phyloP scores from a whole-genome alignment of 768 basidiomycete species.

The Crucibulum laeve region DNA sequence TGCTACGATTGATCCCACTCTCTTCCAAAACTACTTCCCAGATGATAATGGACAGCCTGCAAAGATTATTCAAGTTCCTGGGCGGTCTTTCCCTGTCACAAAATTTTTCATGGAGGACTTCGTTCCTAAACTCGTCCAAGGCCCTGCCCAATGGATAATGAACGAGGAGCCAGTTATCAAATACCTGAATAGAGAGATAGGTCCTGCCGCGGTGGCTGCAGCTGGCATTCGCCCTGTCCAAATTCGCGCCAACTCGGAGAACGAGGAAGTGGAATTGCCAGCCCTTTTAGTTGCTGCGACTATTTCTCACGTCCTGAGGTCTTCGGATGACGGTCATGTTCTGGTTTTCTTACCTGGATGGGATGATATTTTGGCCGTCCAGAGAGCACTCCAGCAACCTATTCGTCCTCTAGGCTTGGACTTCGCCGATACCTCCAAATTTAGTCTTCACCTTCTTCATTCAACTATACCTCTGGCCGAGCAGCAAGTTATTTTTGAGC shows the following conservation, averaged over 20 bases:
- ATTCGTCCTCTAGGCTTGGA: conserved; percentile 48
- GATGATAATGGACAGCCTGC: conserved; percentile 58
- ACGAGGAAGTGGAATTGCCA: conserved; percentile 72
- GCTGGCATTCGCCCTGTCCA: conserved; percentile 17
- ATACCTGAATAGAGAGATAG: conserved; percentile 71
- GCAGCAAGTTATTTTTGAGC: conserved; percentile 86
- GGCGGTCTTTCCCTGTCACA: conserved; percentile 85
- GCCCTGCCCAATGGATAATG: conserved; percentile 58
- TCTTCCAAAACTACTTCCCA: conserved; percentile 87
- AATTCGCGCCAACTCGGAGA: conserved; percentile 11
- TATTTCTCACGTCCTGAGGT: conserved; percentile 70
- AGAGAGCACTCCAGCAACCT: conserved; percentile 53
- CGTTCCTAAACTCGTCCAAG: conserved; percentile 43
- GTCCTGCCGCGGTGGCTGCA: conserved; percentile 18
- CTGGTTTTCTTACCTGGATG: conserved; percentile 91
- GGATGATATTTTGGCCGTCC: conserved; percentile 81
- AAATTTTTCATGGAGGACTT: conserved; percentile 82
- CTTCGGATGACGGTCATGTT: conserved; percentile 79
- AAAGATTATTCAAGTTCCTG: conserved; percentile 77
- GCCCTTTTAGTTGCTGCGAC: conserved; percentile 77
- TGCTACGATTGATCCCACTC: conserved; percentile 87
- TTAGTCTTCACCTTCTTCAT: conserved; percentile 78
- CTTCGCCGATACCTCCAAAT: conserved; percentile 56
- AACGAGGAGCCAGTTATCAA: conserved; percentile 62
- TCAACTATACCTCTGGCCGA: conserved; percentile 86